phyloP scores from a whole-genome alignment of 306 rosid genomes.

The Sicyos edulis region DNA sequence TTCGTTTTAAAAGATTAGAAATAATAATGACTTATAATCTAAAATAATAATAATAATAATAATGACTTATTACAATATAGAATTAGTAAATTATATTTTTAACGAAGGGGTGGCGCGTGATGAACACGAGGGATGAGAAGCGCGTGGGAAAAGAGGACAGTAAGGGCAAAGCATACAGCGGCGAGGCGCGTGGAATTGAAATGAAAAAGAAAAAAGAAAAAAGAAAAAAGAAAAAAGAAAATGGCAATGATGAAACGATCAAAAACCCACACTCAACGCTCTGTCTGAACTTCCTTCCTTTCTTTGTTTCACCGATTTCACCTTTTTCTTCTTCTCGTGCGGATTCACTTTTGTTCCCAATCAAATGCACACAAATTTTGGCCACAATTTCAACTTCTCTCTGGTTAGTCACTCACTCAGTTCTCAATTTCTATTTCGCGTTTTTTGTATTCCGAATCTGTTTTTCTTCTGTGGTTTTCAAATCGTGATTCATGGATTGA shows the following conservation, averaged over 20 bases:
- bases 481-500: background rate
- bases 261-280: background rate
- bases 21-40: no score
- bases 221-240: background rate
- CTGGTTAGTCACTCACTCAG: constrained; percentile 44
- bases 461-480: constrained; percentile 1
- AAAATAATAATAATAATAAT: no score
- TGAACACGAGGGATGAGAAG: background rate
- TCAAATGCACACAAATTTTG: constrained; percentile 50
- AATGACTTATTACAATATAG: no score
- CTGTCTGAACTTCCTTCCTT: background rate
- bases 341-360: constrained; percentile 23
- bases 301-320: constrained; percentile 4
- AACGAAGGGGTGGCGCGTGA: background rate
- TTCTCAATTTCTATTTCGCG: constrained; percentile 10
- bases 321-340: constrained; percentile 12
- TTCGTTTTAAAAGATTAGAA: no score
- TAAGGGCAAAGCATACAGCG: constrained; percentile 36
- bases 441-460: constrained; percentile 25
- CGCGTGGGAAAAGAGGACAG: constrained; percentile 20
- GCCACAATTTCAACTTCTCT: constrained; percentile 20
- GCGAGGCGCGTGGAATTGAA: constrained; percentile 19
- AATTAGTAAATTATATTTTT: no score
- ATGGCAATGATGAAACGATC: background rate
- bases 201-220: constrained; percentile 11